A percentile compares a stretch with the other conserved stretches of the same genome.
Evolutionary conservation across 768 basidiomycete genomes (phyloP).

Genomic region (Tricholoma bakamatsutake): DNA sequence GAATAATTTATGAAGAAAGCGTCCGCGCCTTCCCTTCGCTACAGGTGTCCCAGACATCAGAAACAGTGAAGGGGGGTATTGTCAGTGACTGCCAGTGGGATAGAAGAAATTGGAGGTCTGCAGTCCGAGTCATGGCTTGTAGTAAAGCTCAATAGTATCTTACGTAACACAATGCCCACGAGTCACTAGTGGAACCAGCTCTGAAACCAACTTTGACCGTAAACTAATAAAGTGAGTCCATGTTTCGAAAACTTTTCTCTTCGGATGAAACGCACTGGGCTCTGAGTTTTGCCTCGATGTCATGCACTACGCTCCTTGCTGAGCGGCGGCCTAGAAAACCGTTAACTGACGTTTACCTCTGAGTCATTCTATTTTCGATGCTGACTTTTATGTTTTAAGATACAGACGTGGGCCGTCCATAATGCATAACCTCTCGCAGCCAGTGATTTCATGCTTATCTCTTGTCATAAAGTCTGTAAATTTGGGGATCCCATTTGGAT

Average conservation of each 20-base stretch:
- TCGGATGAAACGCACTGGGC: slow-evolving; percentile 58
- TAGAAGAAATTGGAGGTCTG: not conserved
- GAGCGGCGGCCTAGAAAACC: slow-evolving; percentile 31
- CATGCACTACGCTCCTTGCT: slow-evolving; percentile 23
- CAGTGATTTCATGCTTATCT: too few species aligned
- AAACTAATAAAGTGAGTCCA: not conserved
- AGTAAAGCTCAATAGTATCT: not conserved
- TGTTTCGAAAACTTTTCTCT: not conserved
- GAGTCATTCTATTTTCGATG: not conserved
- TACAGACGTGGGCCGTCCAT: not conserved
- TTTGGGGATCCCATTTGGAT: too few species aligned
- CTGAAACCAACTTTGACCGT: too few species aligned
- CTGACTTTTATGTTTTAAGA: not conserved
- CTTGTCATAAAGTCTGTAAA: too few species aligned
- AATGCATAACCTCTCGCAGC: too few species aligned
- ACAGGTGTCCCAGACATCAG: slow-evolving; percentile 8
- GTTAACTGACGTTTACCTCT: slow-evolving; percentile 17
- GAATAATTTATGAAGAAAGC: slow-evolving; percentile 17
- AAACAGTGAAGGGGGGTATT: not conserved
- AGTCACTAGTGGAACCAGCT: too few species aligned
- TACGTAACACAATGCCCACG: not conserved
- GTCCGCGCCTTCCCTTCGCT: slow-evolving; percentile 11
- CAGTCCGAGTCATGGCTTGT: not conserved
- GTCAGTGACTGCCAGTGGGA: not conserved
- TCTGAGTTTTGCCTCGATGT: slow-evolving; percentile 34